Evolutionary conservation across 225 moss, liverwort and hornwort genomes (phyloP), one percentile per base, ranked within the genome.

Genomic region (Climacium dendroides): DNA sequence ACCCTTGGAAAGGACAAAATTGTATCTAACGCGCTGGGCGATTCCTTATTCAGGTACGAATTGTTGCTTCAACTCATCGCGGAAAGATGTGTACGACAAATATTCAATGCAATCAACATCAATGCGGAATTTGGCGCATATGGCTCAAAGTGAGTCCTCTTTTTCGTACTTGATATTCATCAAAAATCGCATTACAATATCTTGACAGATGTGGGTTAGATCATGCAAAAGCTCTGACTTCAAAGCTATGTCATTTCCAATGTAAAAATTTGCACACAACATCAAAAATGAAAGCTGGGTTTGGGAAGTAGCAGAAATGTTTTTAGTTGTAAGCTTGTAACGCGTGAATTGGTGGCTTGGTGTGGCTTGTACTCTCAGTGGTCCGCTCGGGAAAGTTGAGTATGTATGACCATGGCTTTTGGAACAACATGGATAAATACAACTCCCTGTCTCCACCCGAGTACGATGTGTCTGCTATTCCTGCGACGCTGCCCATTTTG

Each of bases 321-420:
- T 47, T 24, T 7, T 17, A 10, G 30, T 39, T 67, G 37, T 10
- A 19, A 10, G 43, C 45, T 61, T 61, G 32, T 80, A 45, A 61
- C 60, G 22, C 4, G 45, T 80, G 80, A 32, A 30, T 58, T 77
- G 53, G 45, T 53, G 64, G 60, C 23, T 41, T 88, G 85, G 61
- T n/a, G n/a, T 43, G 85, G 59, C 61, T 28, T 72, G 82, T 60
- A 53, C 89, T 12, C 75, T n/a, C 77, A 93, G 94, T 94, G 92
- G 94, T 94, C 4, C 91, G 94, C 29, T 92, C 91, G 0, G 93
- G 93, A 11, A 85, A 41, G 37, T 94, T 94, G 59, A 81, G 92
- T 19, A 94, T 89, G 94, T 93, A 90, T 7, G 94, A 94, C 83
- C 91, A 92, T 15, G 94, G 94, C 35, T 91, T 94, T 35, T 94